Base-by-base conservation (phyloP, 2,329 filamentous ascomycete species). In the Rutstroemia sp. region DNA sequence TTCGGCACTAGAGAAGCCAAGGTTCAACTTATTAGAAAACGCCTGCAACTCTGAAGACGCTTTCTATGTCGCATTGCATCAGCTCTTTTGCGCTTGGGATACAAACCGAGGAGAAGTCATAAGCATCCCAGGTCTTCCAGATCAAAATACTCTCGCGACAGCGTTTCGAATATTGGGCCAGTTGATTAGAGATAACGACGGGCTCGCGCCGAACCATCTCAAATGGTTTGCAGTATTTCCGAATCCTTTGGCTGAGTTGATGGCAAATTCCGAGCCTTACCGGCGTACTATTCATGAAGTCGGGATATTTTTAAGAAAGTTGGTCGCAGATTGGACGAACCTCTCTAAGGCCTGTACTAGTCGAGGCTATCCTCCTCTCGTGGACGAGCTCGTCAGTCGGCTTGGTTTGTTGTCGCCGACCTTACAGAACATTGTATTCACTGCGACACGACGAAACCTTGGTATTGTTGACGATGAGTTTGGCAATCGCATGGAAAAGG, bases 31-130 rank as follows among this genome's bases (percentile, higher is more conserved):
- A 7, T 71, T 91, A 12, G 65, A 61, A 25, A 72, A 80, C 23
- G 86, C 87, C 1, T 86, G 82, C 61, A 45, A 60, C 1, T 63
- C 67, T 0, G 69, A 76, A 4, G 88, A 92, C 67, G 60, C 73
- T 48, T 81, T 87, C 65, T 91, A 86, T 66, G 63, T 90, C 50
- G 74, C 78, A 5, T 67, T 88, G 12, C 86, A 88, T 65, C 85
- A 88, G 65, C 58, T 86, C 2, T 85, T 82, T 67, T 87, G 83
- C 65, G 65, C 79, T 19, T 81, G 79, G 77, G 77, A 68, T 56
- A 34, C 58, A 14, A 51, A 62, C 39, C 61, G 49, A 34, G 39
- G 54, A 16, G 58, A 63, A 37, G 45, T 70, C 19, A 39, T 75
- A 16, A 63, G 51, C 12, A 59, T 75, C 3, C 65, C 76, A 12